Conservation (phyloP, 495 filamentous ascomycete genomes). For the Penicillium salamii region DNA sequence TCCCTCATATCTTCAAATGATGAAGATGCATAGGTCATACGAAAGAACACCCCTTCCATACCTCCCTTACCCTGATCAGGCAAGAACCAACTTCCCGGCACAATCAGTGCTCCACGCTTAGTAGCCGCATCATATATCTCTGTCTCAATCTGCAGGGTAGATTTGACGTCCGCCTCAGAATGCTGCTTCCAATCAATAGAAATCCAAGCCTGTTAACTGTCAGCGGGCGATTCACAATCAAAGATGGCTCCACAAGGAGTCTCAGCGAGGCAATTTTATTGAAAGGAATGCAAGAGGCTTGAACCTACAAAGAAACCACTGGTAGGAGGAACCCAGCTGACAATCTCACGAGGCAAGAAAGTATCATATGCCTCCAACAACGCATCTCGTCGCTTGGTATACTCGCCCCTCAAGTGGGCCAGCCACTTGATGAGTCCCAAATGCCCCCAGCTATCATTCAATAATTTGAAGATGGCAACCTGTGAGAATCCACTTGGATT, state of each 20-base stretch:
- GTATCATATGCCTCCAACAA: constrained; percentile 62
- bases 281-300: no score
- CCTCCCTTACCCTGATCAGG: background rate
- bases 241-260: background rate
- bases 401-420: constrained; percentile 65
- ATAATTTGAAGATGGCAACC: constrained; percentile 69
- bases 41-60: background rate
- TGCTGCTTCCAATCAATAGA: constrained; percentile 12
- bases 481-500: constrained; percentile 74
- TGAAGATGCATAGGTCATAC: background rate
- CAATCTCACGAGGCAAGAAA: constrained; percentile 63
- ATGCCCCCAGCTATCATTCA: constrained; percentile 85
- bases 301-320: constrained; percentile 72
- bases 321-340: constrained; percentile 67
- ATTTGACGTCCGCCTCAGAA: background rate
- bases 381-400: constrained; percentile 44
- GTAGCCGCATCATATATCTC: background rate
- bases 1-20: background rate
- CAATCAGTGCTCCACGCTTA: background rate
- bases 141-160: background rate
- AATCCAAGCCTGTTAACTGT: constrained; percentile 21
- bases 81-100: background rate
- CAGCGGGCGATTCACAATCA: no score
- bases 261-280: no score
- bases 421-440: constrained; percentile 76